Percentiles rank a stretch among this genome's conserved stretches.
phyloP scores from a whole-genome alignment of 2,329 filamentous ascomycete species.

The Calonectria pteridis region DNA sequence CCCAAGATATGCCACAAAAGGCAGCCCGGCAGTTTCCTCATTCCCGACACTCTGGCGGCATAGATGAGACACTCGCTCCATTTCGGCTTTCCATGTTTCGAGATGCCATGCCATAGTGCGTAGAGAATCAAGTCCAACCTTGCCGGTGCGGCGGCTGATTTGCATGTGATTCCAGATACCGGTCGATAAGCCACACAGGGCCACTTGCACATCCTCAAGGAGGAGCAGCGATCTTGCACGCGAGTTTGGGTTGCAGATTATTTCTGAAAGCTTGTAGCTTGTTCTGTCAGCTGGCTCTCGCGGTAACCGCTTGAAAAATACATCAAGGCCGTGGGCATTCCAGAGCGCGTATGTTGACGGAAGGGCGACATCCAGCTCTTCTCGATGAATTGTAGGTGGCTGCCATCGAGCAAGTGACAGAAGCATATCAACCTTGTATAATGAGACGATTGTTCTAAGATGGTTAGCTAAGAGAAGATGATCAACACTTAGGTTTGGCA shows the following conservation, averaged over 20 bases:
- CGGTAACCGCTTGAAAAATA: constrained; percentile 50
- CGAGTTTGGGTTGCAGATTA: constrained; percentile 45
- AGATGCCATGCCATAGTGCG: constrained; percentile 42
- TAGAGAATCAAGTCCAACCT: constrained; percentile 31
- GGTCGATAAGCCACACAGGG: constrained; percentile 46
- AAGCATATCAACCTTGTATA: constrained; percentile 56
- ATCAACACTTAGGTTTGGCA: not conserved
- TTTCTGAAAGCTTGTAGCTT: constrained; percentile 46
- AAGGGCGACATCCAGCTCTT: constrained; percentile 54
- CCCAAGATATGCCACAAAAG: constrained; percentile 45
- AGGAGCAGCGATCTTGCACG: constrained; percentile 44
- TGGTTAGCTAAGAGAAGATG: not conserved
- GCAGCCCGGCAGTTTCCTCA: constrained; percentile 29
- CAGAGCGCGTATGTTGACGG: constrained; percentile 51
- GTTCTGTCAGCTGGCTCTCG: constrained; percentile 49
- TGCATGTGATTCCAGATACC: constrained; percentile 49
- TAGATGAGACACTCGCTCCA: constrained; percentile 39
- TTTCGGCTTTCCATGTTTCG: constrained; percentile 41
- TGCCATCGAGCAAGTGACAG: constrained; percentile 49
- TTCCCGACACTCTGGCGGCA: constrained; percentile 33
- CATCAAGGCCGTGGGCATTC: constrained; percentile 53
- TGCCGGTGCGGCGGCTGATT: constrained; percentile 38
- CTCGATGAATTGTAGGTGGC: constrained; percentile 47
- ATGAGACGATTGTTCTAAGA: constrained; percentile 48
- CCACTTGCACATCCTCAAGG: constrained; percentile 51